phyloP scores from a whole-genome alignment of 768 basidiomycete species.

The Baorangia bicolor region DNA sequence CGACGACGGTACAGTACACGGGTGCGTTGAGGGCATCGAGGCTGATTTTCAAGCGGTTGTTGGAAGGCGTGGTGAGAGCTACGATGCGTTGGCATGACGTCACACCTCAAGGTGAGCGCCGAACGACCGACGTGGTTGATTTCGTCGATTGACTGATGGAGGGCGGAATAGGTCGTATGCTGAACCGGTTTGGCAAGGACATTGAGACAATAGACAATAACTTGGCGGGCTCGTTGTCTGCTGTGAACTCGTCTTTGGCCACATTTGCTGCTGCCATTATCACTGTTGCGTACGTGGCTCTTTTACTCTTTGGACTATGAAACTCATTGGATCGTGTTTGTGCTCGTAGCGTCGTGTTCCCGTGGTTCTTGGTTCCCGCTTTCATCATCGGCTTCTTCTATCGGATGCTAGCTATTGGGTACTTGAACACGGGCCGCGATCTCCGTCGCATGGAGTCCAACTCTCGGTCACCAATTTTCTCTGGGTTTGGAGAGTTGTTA shows the following conservation, averaged over 20 bases:
- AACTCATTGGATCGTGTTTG: background rate
- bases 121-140: background rate
- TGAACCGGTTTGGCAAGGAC: conserved; percentile 87
- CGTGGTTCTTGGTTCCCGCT: conserved; percentile 80
- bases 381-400: conserved; percentile 72
- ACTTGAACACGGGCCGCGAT: conserved; percentile 79
- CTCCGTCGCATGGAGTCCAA: conserved; percentile 90
- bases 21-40: conserved; percentile 43
- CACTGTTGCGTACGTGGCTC: conserved; percentile 56
- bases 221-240: conserved; percentile 64
- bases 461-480: conserved; percentile 79
- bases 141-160: background rate
- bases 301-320: conserved; percentile 6
- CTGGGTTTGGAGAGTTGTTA: conserved; percentile 77
- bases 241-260: conserved; percentile 76
- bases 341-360: conserved; percentile 61
- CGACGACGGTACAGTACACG: conserved; percentile 55
- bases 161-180: conserved; percentile 59
- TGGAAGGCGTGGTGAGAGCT: conserved; percentile 71
- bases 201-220: conserved; percentile 84
- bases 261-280: conserved; percentile 75
- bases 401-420: conserved; percentile 65
- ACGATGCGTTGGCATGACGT: conserved; percentile 86
- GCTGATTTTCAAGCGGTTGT: conserved; percentile 46
- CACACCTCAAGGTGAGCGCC: conserved; percentile 64